phyloP scores from a whole-genome alignment of 2,329 filamentous ascomycete genomes.

The Leptographium galeiforme region DNA sequence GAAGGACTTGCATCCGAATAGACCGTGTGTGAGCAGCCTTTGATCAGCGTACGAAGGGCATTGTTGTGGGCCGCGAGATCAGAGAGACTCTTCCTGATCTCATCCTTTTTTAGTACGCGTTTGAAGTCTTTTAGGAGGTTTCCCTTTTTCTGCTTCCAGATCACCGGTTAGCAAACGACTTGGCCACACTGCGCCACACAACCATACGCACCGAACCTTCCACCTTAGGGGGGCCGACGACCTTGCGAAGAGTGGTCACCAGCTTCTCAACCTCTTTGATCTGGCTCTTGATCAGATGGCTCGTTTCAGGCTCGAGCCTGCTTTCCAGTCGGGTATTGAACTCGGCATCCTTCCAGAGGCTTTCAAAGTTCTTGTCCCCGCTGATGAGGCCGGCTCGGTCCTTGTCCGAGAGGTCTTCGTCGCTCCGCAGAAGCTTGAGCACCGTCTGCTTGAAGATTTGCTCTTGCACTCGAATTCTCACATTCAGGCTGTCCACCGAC shows the following conservation, averaged over 20 bases:
- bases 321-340: constrained; percentile 8
- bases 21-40: constrained; percentile 6
- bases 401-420: constrained; percentile 9
- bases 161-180: neutral
- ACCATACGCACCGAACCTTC: neutral
- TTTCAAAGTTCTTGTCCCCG: constrained; percentile 6
- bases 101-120: constrained; percentile 6
- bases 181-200: neutral
- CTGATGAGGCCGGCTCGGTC: constrained; percentile 8
- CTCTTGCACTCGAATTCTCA: constrained; percentile 10
- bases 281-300: constrained; percentile 6
- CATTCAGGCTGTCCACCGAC: constrained; percentile 1
- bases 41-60: constrained; percentile 4
- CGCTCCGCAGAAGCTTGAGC: constrained; percentile 7
- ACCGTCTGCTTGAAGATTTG: constrained; percentile 10
- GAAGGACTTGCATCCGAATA: constrained; percentile 4
- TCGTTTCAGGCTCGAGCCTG: constrained; percentile 7
- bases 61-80: constrained; percentile 4
- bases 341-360: constrained; percentile 8
- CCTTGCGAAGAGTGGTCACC: constrained; percentile 1
- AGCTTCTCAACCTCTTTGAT: constrained; percentile 6
- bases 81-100: constrained; percentile 4
- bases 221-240: constrained; percentile 1
- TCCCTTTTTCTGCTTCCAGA: neutral
- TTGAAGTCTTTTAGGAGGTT: constrained; percentile 3